Base-by-base conservation (phyloP, 1,284 basidiomycete species). In the Ganoderma resinaceum region DNA sequence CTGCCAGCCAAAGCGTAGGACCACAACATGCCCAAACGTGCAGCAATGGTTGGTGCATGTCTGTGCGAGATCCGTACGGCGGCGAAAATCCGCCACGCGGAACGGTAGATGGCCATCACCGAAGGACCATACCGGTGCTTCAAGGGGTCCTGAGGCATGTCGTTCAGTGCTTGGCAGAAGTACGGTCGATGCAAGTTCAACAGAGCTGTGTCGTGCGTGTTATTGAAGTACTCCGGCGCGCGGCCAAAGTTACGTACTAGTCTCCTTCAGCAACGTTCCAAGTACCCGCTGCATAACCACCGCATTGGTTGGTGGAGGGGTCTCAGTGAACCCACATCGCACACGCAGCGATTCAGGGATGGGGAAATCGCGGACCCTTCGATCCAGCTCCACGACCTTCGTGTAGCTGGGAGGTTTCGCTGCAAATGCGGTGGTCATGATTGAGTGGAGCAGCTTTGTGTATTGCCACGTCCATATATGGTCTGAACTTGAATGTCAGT, bases 181-280 rank as follows among this genome's bases (percentile, higher is more conserved):
- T 90, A 92, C 26, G 85, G 82, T 43, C 90, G 83, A 74, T 93
- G 92, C 20, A 93, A 80, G 72, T 89, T 89, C 38, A 93, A 79
- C 26, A 92, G 80, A 0, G 86, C 91, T 93, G 26, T 6, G 23
- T 16, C 3, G 9, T 65, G 63, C 60, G 8, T 4, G 14, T 38
- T 26, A 65, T 31, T 53, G 61, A 68, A 11, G 38, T 46, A 7
- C 16, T 42, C 46, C 2, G 43, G 37, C 16, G 33, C 8, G 40
- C 35, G 37, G 4, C 43, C 23, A 57, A n/a, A 6, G 62, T 35
- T 9, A 78, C 85, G 67, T 64, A 89, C 91, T 85, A 38, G 83
- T 82, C 78, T 92, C 91, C 75, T 91, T 91, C 43, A 76, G 73
- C 23, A 83, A 80, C 59, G 89, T 78, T 1, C 86, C 80, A 14